phyloP scores from a whole-genome alignment of 192 early-diverging fungal species.

The Phlyctochytrium planicorne region DNA sequence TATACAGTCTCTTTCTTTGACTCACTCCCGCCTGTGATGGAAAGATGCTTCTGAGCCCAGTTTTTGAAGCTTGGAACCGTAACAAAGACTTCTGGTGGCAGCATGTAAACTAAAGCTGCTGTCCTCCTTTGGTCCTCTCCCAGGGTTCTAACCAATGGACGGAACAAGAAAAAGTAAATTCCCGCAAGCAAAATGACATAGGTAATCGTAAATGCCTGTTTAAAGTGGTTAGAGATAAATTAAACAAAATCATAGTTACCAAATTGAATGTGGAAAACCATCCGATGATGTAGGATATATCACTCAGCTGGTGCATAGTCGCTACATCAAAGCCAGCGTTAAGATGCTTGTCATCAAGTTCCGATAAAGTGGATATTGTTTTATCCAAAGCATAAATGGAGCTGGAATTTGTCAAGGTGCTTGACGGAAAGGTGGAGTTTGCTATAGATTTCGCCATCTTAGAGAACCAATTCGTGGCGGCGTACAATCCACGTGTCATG shows the following conservation, averaged over 20 bases:
- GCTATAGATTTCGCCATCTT: neutral
- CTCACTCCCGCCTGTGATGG: no score
- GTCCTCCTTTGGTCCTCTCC: slow-evolving; percentile 33
- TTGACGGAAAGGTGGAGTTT: neutral
- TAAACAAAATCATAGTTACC: slow-evolving; percentile 9
- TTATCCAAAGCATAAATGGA: neutral
- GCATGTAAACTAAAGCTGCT: slow-evolving; percentile 39
- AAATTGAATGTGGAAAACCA: slow-evolving; percentile 37
- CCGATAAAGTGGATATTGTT: slow-evolving; percentile 5
- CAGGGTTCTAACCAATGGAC: slow-evolving; percentile 22
- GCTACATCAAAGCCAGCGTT: slow-evolving; percentile 7
- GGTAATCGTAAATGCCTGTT: slow-evolving; percentile 19
- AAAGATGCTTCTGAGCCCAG: no score
- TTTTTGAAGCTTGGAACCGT: slow-evolving; percentile 30
- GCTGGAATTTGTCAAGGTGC: neutral
- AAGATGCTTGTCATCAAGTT: slow-evolving; percentile 24
- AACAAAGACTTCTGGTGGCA: slow-evolving; percentile 38
- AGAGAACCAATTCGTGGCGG: slow-evolving; percentile 21
- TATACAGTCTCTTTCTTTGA: no score
- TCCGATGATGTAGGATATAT: slow-evolving; percentile 2
- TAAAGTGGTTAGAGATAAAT: neutral
- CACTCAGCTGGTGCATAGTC: slow-evolving; percentile 3
- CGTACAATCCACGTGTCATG: slow-evolving; percentile 31
- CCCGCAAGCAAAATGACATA: slow-evolving; percentile 22
- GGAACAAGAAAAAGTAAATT: slow-evolving; percentile 30